phyloP scores from a whole-genome alignment of 148 eudicot species.

The Rhododendron simsii region DNA sequence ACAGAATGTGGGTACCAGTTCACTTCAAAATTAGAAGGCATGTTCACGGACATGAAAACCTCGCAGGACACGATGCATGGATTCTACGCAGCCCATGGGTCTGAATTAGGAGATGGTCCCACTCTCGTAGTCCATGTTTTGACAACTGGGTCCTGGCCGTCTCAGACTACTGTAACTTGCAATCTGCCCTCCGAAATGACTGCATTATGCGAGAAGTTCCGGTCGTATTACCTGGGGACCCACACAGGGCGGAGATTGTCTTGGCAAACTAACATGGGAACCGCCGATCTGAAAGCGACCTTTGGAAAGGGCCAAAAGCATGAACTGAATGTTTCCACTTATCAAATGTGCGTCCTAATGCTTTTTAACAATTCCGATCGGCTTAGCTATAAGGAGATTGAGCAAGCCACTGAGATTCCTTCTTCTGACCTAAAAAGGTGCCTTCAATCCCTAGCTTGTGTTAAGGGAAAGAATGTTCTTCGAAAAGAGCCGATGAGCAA shows the following conservation, averaged over 20 bases:
- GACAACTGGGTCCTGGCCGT: conserved; percentile 88
- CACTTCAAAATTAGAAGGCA: conserved; percentile 77
- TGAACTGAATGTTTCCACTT: conserved; percentile 75
- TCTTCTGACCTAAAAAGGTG: conserved; percentile 66
- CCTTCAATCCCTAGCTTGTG: conserved; percentile 72
- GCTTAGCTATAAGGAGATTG: conserved; percentile 71
- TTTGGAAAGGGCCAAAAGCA: conserved; percentile 76
- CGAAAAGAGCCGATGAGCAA: conserved; percentile 79
- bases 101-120: conserved; percentile 63
- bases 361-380: conserved; percentile 66
- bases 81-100: conserved; percentile 52
- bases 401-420: conserved; percentile 75
- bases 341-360: conserved; percentile 86
- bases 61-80: conserved; percentile 87
- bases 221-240: conserved; percentile 78
- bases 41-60: conserved; percentile 87
- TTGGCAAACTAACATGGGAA: conserved; percentile 2
- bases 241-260: conserved; percentile 23
- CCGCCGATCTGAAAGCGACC: conserved; percentile 37
- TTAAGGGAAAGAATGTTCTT: conserved; percentile 77
- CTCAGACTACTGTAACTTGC: conserved; percentile 69
- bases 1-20: conserved; percentile 79
- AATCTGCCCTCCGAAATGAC: conserved; percentile 74
- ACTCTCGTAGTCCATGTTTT: conserved; percentile 64
- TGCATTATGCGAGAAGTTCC: conserved; percentile 68